Conservation (phyloP, 2,329 filamentous ascomycete genomes). For the Pochonia chlamydosporia region DNA sequence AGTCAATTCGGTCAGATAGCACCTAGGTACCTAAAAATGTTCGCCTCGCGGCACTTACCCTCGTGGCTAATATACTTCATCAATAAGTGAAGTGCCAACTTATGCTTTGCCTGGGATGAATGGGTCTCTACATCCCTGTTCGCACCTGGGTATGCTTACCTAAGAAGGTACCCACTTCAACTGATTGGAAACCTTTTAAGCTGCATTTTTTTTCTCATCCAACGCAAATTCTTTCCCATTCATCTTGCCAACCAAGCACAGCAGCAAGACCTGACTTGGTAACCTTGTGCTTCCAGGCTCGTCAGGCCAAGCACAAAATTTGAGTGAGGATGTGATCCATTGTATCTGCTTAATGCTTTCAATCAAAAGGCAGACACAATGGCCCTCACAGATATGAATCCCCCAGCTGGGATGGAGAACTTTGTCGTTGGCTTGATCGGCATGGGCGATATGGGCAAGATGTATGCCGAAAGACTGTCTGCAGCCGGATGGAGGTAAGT, state of each 20-base stretch:
- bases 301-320: background rate
- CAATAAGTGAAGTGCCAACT: too few species aligned
- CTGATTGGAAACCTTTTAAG: background rate
- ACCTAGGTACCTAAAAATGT: too few species aligned
- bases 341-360: slow-evolving; percentile 16
- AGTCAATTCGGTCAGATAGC: too few species aligned
- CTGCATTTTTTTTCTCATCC: background rate
- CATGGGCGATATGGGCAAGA: slow-evolving; percentile 99
- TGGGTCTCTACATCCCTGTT: too few species aligned
- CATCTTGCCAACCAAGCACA: background rate
- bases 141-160: too few species aligned
- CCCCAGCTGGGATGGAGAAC: slow-evolving; percentile 50
- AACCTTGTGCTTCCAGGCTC: background rate
- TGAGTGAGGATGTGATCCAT: slow-evolving; percentile 20
- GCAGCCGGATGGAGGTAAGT: slow-evolving; percentile 90
- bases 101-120: too few species aligned
- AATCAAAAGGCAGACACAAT: slow-evolving; percentile 22
- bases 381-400: slow-evolving; percentile 17
- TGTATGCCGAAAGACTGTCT: slow-evolving; percentile 88
- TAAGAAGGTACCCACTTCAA: background rate
- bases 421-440: slow-evolving; percentile 91
- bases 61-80: too few species aligned
- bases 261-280: background rate
- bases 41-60: too few species aligned
- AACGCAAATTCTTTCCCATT: background rate